These are phyloP conservation scores for Catharanthus roseus DNA, from an alignment of 257 asterid genomes.

Conservation along the genomic window DNA sequence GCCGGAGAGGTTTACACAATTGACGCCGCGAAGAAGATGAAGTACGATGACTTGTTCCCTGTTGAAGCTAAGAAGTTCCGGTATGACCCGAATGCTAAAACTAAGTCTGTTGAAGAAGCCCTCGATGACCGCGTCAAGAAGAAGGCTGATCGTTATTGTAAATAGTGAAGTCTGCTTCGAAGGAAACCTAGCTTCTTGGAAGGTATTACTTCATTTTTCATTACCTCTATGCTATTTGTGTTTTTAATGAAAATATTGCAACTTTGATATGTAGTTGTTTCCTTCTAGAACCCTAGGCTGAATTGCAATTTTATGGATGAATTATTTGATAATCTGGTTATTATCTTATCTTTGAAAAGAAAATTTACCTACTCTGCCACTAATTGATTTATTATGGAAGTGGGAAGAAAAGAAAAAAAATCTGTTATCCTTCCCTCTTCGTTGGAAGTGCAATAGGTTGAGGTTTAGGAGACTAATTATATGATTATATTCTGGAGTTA, in stretches of 20 bases:
- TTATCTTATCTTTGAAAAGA: too few species aligned
- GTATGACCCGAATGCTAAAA: slow-evolving; percentile 68
- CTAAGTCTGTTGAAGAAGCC: slow-evolving; percentile 78
- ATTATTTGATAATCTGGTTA: too few species aligned
- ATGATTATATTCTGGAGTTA: too few species aligned
- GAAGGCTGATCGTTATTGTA: slow-evolving; percentile 97
- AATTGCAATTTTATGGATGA: too few species aligned
- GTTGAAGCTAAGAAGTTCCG: slow-evolving; percentile 76
- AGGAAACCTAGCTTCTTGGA: slow-evolving; percentile 4
- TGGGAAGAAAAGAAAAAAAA: too few species aligned
- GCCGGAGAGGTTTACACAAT: slow-evolving; percentile 64
- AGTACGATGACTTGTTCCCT: slow-evolving; percentile 89
- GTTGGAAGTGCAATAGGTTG: too few species aligned
- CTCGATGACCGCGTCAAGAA: slow-evolving; percentile 91
- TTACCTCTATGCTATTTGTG: neutral
- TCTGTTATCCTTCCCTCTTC: too few species aligned
- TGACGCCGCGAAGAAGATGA: slow-evolving; percentile 94
- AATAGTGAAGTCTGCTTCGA: slow-evolving; percentile 27
- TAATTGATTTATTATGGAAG: too few species aligned
- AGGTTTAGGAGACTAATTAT: too few species aligned
- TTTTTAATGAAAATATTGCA: neutral
- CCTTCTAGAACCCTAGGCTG: neutral
- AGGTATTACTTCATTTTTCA: neutral
- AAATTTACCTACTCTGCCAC: too few species aligned
- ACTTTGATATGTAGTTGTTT: neutral